phyloP scores from a whole-genome alignment of 108 stramenopile genomes.

The Nitzschia palea region DNA sequence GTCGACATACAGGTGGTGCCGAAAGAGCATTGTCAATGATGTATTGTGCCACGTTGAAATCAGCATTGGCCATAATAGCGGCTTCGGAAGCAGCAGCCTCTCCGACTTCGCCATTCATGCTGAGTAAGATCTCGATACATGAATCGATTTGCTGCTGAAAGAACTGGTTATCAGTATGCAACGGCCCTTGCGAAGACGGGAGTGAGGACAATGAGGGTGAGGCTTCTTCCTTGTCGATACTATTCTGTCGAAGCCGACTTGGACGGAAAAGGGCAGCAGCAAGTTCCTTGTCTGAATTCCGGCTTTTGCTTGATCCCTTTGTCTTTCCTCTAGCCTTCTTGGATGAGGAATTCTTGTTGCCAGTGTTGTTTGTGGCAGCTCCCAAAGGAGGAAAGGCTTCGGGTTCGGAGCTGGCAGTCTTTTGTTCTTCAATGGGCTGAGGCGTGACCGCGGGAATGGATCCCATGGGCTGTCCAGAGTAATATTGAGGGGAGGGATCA shows the following conservation, averaged over 20 bases:
- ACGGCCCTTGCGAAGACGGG: neutral
- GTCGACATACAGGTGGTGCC: slow-evolving; percentile 71
- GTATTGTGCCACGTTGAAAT: slow-evolving; percentile 75
- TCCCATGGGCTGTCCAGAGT: neutral
- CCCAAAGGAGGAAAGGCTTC: slow-evolving; percentile 45
- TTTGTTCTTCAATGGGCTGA: neutral
- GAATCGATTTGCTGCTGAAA: slow-evolving; percentile 48
- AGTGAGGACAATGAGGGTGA: slow-evolving; percentile 2
- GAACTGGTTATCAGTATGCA: slow-evolving; percentile 8
- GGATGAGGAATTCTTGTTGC: slow-evolving; percentile 1
- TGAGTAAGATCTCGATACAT: slow-evolving; percentile 61
- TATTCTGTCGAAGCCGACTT: slow-evolving; percentile 45
- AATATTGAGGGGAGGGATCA: slow-evolving; percentile 35
- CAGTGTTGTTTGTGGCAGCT: neutral
- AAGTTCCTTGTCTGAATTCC: slow-evolving; percentile 34
- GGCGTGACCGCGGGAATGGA: neutral
- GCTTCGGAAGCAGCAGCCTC: slow-evolving; percentile 61
- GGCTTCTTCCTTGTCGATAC: slow-evolving; percentile 35
- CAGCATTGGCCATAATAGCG: slow-evolving; percentile 53
- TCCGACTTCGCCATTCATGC: slow-evolving; percentile 60
- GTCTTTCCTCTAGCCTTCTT: slow-evolving; percentile 16
- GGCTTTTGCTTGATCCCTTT: slow-evolving; percentile 13
- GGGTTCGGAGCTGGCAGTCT: slow-evolving; percentile 10
- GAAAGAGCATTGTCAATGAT: slow-evolving; percentile 62
- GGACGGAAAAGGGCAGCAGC: slow-evolving; percentile 48